A percentile compares a stretch with the other conserved stretches of the same genome.
Evolutionary conservation across 1,284 basidiomycete genomes (phyloP).

Genomic region (Fistulina hepatica): DNA sequence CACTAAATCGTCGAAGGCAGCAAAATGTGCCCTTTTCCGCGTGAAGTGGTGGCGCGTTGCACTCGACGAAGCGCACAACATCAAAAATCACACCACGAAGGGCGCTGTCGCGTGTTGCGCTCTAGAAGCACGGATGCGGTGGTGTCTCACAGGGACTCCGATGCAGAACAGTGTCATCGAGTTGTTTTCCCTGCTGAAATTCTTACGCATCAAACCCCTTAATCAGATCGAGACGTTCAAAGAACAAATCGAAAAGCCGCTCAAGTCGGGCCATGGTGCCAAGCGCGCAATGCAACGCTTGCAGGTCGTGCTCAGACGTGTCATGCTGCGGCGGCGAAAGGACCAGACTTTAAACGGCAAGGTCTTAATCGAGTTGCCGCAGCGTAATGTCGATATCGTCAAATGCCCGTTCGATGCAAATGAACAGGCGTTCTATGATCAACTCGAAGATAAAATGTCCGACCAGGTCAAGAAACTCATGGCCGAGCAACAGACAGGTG

Average conservation of each 20-base stretch:
- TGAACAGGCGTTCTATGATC: conserved; percentile 77
- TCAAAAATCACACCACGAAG: conserved; percentile 88
- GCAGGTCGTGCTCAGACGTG: conserved; percentile 73
- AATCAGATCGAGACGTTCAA: conserved; percentile 77
- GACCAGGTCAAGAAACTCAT: conserved; percentile 65
- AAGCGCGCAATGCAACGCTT: conserved; percentile 73
- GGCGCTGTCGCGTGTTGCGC: conserved; percentile 73
- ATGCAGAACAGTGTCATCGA: conserved; percentile 91
- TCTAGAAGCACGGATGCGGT: conserved; percentile 70
- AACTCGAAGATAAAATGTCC: conserved; percentile 67
- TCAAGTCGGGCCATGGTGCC: conserved; percentile 59
- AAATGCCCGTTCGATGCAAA: conserved; percentile 61
- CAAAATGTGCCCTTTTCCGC: conserved; percentile 58
- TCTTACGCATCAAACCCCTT: conserved; percentile 77
- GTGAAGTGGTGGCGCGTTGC: conserved; percentile 82
- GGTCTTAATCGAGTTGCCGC: conserved; percentile 76
- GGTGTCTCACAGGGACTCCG: conserved; percentile 88
- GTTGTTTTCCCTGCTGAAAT: conserved; percentile 82
- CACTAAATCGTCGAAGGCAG: conserved; percentile 29
- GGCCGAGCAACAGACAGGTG: conserved; percentile 31
- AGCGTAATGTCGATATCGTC: conserved; percentile 62
- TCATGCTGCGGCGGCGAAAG: conserved; percentile 91
- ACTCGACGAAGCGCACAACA: conserved; percentile 93
- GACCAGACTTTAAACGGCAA: conserved; percentile 77
- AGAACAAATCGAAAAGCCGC: conserved; percentile 66